These are phyloP conservation scores for Exserohilum turcica DNA, from an alignment of 2,329 filamentous ascomycete genomes.

Conservation along the genomic window DNA sequence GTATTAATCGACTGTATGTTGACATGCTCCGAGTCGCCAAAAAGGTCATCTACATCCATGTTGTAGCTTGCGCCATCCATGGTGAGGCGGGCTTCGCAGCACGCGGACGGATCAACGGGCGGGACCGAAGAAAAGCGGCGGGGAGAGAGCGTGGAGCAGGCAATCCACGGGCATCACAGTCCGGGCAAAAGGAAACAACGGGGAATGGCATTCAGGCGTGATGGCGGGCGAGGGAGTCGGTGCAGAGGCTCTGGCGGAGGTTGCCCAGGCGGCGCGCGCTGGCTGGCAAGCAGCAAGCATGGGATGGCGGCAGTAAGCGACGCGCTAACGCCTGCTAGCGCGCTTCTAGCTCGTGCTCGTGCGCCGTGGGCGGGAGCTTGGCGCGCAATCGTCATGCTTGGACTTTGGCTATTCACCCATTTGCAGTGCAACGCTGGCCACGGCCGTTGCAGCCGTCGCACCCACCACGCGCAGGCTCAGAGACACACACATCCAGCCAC, in stretches of 20 bases:
- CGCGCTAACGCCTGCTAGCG: conserved; percentile 17
- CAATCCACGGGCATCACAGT: conserved; percentile 30
- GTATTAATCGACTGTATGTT: conserved; percentile 62
- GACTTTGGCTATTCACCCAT: neutral
- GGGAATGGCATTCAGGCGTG: neutral
- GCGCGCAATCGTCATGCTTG: conserved; percentile 17
- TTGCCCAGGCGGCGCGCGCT: conserved; percentile 11
- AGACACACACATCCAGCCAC: neutral
- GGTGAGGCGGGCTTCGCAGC: conserved; percentile 41
- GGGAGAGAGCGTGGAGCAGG: conserved; percentile 1
- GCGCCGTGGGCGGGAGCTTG: conserved; percentile 28
- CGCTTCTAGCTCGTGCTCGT: conserved; percentile 15
- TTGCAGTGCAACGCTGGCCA: neutral
- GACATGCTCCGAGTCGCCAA: conserved; percentile 61
- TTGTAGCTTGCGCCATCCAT: conserved; percentile 53
- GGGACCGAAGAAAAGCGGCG: conserved; percentile 3
- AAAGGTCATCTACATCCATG: conserved; percentile 53
- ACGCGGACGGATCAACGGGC: neutral
- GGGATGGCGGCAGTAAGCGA: conserved; percentile 16
- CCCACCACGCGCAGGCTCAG: neutral
- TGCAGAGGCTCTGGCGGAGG: conserved; percentile 18
- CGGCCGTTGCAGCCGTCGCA: neutral
- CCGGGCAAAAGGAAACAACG: conserved; percentile 13
- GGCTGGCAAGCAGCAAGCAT: conserved; percentile 11
- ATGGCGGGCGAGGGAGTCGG: conserved; percentile 5